Evolutionary conservation across 2,329 filamentous ascomycete species (phyloP).

Genomic region (Ophiobolus disseminans): DNA sequence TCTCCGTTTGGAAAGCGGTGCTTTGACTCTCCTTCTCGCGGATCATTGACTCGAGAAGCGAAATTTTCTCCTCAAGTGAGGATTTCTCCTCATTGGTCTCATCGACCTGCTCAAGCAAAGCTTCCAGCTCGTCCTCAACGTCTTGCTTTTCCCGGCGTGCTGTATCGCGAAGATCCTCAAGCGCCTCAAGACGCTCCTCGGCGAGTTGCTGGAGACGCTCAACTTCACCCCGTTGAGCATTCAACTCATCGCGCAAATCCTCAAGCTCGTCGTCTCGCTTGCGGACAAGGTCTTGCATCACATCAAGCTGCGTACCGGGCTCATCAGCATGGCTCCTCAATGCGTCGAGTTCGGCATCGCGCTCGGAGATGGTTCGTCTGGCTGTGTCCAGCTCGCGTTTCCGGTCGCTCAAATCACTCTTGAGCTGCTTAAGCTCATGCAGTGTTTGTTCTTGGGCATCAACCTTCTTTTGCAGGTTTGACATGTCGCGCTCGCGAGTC

Average conservation of each 20-base stretch:
- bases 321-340: conserved; percentile 45
- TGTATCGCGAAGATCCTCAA: conserved; percentile 60
- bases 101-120: conserved; percentile 54
- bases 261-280: conserved; percentile 60
- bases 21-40: conserved; percentile 47
- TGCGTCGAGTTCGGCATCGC: conserved; percentile 47
- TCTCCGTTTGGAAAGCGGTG: conserved; percentile 26
- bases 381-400: conserved; percentile 46
- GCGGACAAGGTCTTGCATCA: conserved; percentile 52
- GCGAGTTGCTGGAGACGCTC: conserved; percentile 44
- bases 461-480: conserved; percentile 39
- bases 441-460: conserved; percentile 38
- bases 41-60: conserved; percentile 45
- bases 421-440: conserved; percentile 39
- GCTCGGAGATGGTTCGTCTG: conserved; percentile 44
- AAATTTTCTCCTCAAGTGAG: conserved; percentile 65
- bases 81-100: conserved; percentile 58
- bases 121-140: conserved; percentile 63
- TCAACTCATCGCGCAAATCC: conserved; percentile 57
- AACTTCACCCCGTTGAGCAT: conserved; percentile 38
- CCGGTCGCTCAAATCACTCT: conserved; percentile 38
- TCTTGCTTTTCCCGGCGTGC: conserved; percentile 55
- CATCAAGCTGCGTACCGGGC: conserved; percentile 49
- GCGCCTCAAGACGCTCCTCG: conserved; percentile 50
- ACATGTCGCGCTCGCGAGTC: conserved; percentile 44